These are phyloP conservation scores for Eutrema heterophyllum DNA, from an alignment of 345 rosid species.

Conservation along the genomic window DNA sequence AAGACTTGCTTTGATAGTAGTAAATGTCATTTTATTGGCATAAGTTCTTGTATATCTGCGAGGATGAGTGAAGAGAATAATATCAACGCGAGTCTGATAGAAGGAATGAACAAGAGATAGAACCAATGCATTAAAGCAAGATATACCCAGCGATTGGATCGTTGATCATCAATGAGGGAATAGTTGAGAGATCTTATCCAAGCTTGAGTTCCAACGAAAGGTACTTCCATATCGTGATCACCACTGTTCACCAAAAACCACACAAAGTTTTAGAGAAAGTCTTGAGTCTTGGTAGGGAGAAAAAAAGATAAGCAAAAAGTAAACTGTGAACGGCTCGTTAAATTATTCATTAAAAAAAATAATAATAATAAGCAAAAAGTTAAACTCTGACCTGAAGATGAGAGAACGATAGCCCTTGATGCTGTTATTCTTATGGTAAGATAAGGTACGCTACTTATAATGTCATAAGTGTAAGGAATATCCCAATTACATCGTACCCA, in stretches of 20 bases:
- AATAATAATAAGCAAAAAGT: not conserved
- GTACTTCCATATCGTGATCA: conserved; percentile 49
- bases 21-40: conserved; percentile 58
- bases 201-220: conserved; percentile 54
- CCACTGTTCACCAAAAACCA: conserved; percentile 34
- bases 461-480: conserved; percentile 5
- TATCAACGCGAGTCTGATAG: not conserved
- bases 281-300: not conserved
- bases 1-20: conserved; percentile 51
- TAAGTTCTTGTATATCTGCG: conserved; percentile 58
- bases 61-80: not conserved
- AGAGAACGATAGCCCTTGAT: conserved; percentile 24
- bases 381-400: conserved; percentile 20
- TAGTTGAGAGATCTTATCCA: conserved; percentile 58
- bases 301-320: too few relatives aligned
- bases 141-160: conserved; percentile 54
- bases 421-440: conserved; percentile 24
- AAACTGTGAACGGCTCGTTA: too few relatives aligned
- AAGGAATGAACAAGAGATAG: not conserved
- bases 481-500: not conserved
- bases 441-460: conserved; percentile 18
- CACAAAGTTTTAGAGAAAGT: not conserved
- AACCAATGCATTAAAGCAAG: too few relatives aligned
- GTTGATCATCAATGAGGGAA: conserved; percentile 43
- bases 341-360: too few relatives aligned